Evolutionary conservation across 192 early-diverging fungal species (phyloP), one percentile per base, ranked within the genome.

Genomic region (Lunasporangiospora selenospora): DNA sequence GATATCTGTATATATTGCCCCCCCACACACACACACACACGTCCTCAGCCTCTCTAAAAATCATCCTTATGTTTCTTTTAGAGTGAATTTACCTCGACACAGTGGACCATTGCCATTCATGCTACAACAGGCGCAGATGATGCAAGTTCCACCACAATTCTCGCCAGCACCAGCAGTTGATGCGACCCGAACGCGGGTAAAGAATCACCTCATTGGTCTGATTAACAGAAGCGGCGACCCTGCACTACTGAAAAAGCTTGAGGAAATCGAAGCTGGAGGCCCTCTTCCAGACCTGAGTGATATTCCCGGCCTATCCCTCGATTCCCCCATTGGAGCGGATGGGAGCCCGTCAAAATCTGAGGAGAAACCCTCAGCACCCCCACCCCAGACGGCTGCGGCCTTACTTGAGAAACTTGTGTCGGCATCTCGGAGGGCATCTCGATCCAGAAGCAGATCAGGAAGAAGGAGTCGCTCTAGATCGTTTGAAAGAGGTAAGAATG

Each of bases 71-170:
- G 10, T 11, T 15, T 12, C 37, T 41, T 9, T 29, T 63, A 73
- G 67, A 37, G 42, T 73, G 4, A 73, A 73, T 30, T 32, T 62
- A 15, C 58, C 67, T 29, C 49, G 54, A 33, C 58, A 73, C 53
- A 49, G 41, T 11, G 67, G 67, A 10, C 60, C 67, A 6, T 18
- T 73, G 27, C 67, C 67, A n/a, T 73, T 63, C 23, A 57, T 73
- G 60, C 39, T 73, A 23, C 67, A 73, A 21, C 67, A 73, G 34
- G 60, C 67, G 4, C 67, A 73, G 48, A 55, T 62, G 53, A 73
- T 73, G 67, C 67, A 62, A n/a, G 31, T 60, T 6, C 37, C 63
- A 21, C 39, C 49, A 31, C 65, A 67, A 36, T n/a, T 27, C 6
- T 23, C 49, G 18, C 48, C 40, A 46, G 16, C 46, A 1, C 49